Evolutionary conservation across 2,329 filamentous ascomycete genomes (phyloP), one percentile per base, ranked within the genome.

Genomic region (Raffaelea deltoideospora): DNA sequence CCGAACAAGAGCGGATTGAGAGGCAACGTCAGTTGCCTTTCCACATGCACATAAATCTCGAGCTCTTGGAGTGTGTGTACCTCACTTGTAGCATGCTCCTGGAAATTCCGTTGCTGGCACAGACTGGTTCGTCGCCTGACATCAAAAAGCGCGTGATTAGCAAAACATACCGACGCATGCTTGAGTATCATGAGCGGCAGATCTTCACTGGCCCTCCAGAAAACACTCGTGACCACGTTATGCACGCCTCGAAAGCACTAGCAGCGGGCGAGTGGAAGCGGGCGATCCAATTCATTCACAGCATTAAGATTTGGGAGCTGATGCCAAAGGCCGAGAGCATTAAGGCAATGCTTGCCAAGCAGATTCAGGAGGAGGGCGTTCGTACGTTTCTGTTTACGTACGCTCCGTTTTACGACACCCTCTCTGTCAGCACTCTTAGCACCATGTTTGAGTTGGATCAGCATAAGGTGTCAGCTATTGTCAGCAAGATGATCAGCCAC

Each of bases 1-100:
- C 90, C 15, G 90, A 98, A 63, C 90, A 98, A 62, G 90, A 98
- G 66, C 83, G 88, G 47, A 72, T 96, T 28, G 90, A 98, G 67
- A 84, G 90, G 57, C 88, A 96, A 64, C 79, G 90, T 51, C 90
- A 98, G 64, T 73, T 98, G 48, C 90, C 90, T 27, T 98, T 98
- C 78, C 90, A 98, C 68, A 95, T 98, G 86, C 90, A 98, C 72
- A 98, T 98, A 69, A 98, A 98, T 69, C 73, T 98, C 36, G 90
- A 98, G 60, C 75, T 98, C 38, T 74, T 98, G 28, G 90, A 98
- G 66, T 96, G 90, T 54, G 88, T 96, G 43, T 98, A 98, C 65
- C 73, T 98, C 41, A 96, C 90, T 35, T 96, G 88, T 68, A 95
- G 86, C 63, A 98, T 98, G 90, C 80, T 98, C 47, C 75, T 98